Evolutionary conservation across 73 alveolate genomes (phyloP).

Genomic region (Paraurostyla sp.): DNA sequence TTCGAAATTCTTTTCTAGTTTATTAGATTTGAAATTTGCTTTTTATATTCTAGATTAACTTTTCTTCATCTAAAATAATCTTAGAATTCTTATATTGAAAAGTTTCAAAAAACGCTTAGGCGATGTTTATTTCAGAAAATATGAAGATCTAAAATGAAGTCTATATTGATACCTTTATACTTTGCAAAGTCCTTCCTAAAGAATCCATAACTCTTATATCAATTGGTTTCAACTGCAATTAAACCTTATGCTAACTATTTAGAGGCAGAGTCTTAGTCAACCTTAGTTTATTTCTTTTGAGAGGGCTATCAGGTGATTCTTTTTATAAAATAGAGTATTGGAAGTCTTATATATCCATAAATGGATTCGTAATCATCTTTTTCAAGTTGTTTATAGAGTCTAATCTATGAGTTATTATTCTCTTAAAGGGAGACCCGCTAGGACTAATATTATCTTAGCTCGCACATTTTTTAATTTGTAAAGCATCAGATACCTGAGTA

Average conservation of each 20-base stretch:
- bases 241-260: not conserved
- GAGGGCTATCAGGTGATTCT: not conserved
- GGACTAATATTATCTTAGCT: not conserved
- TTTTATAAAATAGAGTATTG: not conserved
- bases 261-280: not conserved
- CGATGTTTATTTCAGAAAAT: not conserved
- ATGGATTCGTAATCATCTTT: slow-evolving; percentile 8
- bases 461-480: not conserved
- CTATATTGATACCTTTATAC: not conserved
- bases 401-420: not conserved
- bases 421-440: slow-evolving; percentile 18
- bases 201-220: not conserved
- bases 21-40: not conserved
- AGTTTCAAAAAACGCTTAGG: not conserved
- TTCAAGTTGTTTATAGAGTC: not conserved
- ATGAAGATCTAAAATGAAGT: not conserved
- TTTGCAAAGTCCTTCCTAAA: not conserved
- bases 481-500: not conserved
- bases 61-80: not conserved
- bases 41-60: not conserved
- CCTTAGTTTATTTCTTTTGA: not conserved
- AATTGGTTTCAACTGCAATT: not conserved
- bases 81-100: not conserved
- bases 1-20: not conserved
- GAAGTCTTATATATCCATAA: slow-evolving; percentile 25